Conservation (phyloP, 768 basidiomycete species). For the Pleurotus djamor region DNA sequence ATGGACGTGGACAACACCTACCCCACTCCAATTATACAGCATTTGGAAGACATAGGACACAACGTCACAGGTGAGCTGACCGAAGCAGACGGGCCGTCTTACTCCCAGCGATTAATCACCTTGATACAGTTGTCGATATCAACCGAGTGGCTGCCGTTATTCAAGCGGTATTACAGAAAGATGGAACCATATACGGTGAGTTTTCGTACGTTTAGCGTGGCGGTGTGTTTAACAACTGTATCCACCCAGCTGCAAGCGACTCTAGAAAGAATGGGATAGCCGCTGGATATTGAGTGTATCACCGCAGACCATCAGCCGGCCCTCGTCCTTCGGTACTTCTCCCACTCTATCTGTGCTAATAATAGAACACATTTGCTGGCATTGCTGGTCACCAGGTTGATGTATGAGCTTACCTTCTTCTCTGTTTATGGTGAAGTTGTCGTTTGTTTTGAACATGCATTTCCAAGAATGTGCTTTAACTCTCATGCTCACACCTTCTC, state of each 20-base stretch:
- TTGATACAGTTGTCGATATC: constrained; percentile 49
- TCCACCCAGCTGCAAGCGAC: constrained; percentile 73
- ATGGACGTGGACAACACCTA: constrained; percentile 66
- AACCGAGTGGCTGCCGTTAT: constrained; percentile 76
- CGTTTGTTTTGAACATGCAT: no score
- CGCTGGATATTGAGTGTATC: constrained; percentile 62
- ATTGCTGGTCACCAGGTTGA: not conserved
- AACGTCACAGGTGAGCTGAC: constrained; percentile 54
- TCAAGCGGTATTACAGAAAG: constrained; percentile 56
- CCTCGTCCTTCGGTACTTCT: not conserved
- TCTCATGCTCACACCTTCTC: not conserved
- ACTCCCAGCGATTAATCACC: not conserved
- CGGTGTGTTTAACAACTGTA: constrained; percentile 4
- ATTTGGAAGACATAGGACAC: constrained; percentile 64
- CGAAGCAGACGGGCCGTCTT: not conserved
- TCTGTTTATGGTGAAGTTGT: no score
- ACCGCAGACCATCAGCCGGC: not conserved
- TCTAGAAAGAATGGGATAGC: constrained; percentile 93
- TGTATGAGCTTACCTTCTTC: no score
- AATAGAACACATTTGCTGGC: not conserved
- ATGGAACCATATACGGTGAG: constrained; percentile 65
- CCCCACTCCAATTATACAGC: constrained; percentile 52
- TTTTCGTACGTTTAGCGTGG: constrained; percentile 3
- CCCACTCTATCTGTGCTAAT: not conserved
- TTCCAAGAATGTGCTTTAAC: not conserved